These are phyloP conservation scores for Xylaria intraflava DNA, from an alignment of 495 filamentous ascomycete genomes.

Conservation along the genomic window DNA sequence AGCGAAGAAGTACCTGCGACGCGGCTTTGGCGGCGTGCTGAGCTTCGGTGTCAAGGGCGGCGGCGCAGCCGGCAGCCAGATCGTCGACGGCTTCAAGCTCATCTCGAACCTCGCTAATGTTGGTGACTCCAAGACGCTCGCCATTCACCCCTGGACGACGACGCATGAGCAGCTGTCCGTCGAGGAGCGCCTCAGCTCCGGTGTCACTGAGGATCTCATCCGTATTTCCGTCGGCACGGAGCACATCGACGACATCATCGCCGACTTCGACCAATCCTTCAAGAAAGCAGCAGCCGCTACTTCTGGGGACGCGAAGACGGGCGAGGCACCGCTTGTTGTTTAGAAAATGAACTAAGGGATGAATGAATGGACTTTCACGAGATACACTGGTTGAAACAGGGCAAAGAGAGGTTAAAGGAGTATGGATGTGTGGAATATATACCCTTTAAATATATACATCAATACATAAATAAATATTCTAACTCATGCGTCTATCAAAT, in stretches of 20 bases:
- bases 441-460: slow-evolving; percentile 5
- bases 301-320: slow-evolving; percentile 25
- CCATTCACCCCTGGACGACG: slow-evolving; percentile 94
- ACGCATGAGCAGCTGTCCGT: slow-evolving; percentile 92
- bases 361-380: background rate
- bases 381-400: background rate
- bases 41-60: slow-evolving; percentile 93
- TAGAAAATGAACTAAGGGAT: slow-evolving; percentile 11
- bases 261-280: slow-evolving; percentile 92
- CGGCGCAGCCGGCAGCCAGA: slow-evolving; percentile 67
- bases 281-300: slow-evolving; percentile 39
- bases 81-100: slow-evolving; percentile 92
- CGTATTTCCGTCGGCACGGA: slow-evolving; percentile 95
- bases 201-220: slow-evolving; percentile 88
- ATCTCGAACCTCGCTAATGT: slow-evolving; percentile 86
- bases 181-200: slow-evolving; percentile 72
- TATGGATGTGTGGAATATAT: slow-evolving; percentile 3
- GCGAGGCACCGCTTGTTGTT: slow-evolving; percentile 34
- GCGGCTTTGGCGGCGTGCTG: slow-evolving; percentile 87
- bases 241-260: slow-evolving; percentile 97
- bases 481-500: no score
- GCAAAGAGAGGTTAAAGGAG: background rate
- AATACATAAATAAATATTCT: background rate
- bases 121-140: slow-evolving; percentile 80
- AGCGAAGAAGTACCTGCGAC: slow-evolving; percentile 83